Conservation (phyloP, 2,329 filamentous ascomycete species). For the Lecanosticta acicola region DNA sequence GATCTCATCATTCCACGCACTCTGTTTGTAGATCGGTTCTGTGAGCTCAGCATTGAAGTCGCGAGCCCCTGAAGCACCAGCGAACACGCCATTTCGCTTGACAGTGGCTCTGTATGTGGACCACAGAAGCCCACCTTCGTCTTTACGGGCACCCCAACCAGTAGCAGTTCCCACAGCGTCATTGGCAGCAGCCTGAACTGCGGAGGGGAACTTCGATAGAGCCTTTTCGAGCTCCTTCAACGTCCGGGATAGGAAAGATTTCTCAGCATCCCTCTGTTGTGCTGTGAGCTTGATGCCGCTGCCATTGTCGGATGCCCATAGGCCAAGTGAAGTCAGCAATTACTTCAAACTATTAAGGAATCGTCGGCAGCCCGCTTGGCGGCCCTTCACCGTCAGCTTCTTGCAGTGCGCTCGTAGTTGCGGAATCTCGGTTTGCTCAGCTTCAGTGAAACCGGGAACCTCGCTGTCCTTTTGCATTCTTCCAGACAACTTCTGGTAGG, state of each 20-base stretch:
- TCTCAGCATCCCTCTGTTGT: constrained; percentile 36
- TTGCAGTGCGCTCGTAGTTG: constrained; percentile 55
- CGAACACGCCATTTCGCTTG: constrained; percentile 46
- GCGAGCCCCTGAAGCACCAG: constrained; percentile 35
- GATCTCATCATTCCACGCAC: too few relatives aligned
- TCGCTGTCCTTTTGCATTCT: constrained; percentile 49
- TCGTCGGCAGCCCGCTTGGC: constrained; percentile 40
- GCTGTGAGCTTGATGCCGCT: constrained; percentile 38
- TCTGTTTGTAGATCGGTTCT: constrained; percentile 36
- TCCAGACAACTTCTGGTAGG: constrained; percentile 58
- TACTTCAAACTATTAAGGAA: constrained; percentile 51
- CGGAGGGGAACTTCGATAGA: constrained; percentile 40
- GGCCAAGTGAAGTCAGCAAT: constrained; percentile 48
- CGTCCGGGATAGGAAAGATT: constrained; percentile 35
- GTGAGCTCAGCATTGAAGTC: constrained; percentile 40
- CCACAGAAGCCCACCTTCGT: constrained; percentile 46
- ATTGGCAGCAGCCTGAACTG: constrained; percentile 37
- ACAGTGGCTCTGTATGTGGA: constrained; percentile 54
- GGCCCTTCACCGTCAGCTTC: constrained; percentile 49
- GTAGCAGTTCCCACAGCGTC: constrained; percentile 32
- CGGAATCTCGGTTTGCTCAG: constrained; percentile 55
- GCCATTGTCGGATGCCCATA: constrained; percentile 47
- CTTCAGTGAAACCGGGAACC: constrained; percentile 48
- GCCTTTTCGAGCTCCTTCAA: constrained; percentile 39
- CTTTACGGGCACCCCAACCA: constrained; percentile 36